Percentiles rank a stretch among this genome's conserved stretches.
Conservation (phyloP, 2,329 filamentous ascomycete genomes). For the Hypoxylon sp. region DNA sequence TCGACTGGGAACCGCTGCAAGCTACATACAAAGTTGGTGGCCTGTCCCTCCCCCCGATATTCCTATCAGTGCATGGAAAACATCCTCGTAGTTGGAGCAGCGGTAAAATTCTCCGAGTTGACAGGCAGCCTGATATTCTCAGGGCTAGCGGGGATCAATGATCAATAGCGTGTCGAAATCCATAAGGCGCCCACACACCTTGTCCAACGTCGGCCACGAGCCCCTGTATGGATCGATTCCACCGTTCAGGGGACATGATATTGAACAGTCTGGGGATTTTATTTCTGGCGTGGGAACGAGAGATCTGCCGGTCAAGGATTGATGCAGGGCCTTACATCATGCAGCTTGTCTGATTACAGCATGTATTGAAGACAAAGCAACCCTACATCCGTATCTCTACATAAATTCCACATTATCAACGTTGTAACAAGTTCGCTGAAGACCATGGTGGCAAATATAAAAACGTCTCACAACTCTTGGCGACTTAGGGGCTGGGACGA, state of each 20-base stretch:
- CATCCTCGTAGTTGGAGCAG: conserved; percentile 36
- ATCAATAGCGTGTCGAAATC: conserved; percentile 35
- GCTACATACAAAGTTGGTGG: conserved; percentile 21
- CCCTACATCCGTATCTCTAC: conserved; percentile 3
- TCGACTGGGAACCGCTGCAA: conserved; percentile 42
- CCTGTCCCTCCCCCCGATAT: conserved; percentile 32
- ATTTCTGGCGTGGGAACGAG: conserved; percentile 34
- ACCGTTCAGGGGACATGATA: conserved; percentile 30
- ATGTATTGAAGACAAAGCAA: conserved; percentile 8
- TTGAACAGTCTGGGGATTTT: conserved; percentile 42
- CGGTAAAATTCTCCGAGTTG: conserved; percentile 46
- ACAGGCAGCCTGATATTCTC: conserved; percentile 34
- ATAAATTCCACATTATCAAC: background rate
- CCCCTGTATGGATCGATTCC: conserved; percentile 41
- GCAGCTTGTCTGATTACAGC: conserved; percentile 35
- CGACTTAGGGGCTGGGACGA: conserved; percentile 3
- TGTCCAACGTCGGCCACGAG: conserved; percentile 32
- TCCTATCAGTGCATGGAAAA: conserved; percentile 34
- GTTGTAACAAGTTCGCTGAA: background rate
- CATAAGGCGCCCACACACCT: conserved; percentile 36
- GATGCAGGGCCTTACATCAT: conserved; percentile 43
- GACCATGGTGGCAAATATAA: background rate
- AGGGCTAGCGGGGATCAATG: conserved; percentile 42
- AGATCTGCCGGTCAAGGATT: conserved; percentile 44
- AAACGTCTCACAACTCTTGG: background rate